Evolutionary conservation across 1,284 basidiomycete genomes (phyloP).

Genomic region (Grifola frondosa): DNA sequence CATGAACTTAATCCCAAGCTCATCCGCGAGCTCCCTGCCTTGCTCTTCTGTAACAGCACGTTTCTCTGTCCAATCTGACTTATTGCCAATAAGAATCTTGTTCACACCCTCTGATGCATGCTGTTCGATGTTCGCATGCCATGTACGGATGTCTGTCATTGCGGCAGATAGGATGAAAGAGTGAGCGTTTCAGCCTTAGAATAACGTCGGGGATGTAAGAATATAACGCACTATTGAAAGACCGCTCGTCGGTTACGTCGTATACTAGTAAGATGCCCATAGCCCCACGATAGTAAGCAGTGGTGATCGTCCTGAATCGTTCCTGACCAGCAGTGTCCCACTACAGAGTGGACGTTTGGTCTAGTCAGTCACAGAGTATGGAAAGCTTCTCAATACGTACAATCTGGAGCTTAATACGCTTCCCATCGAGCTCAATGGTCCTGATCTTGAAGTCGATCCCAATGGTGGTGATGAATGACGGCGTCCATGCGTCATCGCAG

Average conservation of each 20-base stretch:
- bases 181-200: conserved; percentile 4
- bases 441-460: conserved; percentile 97
- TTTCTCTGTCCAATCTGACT: conserved; percentile 99
- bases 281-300: conserved; percentile 99
- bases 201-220: conserved; percentile 3
- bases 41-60: conserved; percentile 87
- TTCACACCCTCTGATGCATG: conserved; percentile 98
- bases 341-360: conserved; percentile 42
- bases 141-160: conserved; percentile 89
- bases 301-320: conserved; percentile 98
- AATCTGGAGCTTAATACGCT: conserved; percentile 95
- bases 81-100: conserved; percentile 99
- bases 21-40: conserved; percentile 79
- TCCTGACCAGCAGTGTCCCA: conserved; percentile 99
- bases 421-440: conserved; percentile 95
- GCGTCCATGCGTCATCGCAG: conserved; percentile 99
- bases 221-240: conserved; percentile 85
- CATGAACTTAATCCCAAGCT: conserved; percentile 94
- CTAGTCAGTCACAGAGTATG: no score
- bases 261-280: conserved; percentile 99
- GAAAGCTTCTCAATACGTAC: conserved; percentile 61
- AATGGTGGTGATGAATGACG: conserved; percentile 99
- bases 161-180: background rate
- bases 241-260: conserved; percentile 97
- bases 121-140: conserved; percentile 98